Conservation (phyloP, 1,284 basidiomycete species). For the Ustilago hordei region DNA sequence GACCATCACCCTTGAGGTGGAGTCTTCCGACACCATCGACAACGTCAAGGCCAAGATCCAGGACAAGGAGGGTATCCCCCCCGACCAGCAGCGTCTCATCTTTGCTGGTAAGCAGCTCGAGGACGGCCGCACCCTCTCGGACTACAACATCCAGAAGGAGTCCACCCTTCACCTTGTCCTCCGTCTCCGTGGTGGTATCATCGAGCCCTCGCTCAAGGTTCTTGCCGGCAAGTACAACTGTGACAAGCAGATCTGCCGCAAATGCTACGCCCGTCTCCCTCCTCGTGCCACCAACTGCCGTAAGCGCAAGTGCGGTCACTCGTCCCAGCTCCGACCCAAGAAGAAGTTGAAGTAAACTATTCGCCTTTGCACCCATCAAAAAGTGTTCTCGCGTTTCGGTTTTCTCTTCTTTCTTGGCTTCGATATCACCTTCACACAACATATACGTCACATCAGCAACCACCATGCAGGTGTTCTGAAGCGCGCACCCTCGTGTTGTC, state of each 20-base stretch:
- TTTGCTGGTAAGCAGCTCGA: slow-evolving; percentile 96
- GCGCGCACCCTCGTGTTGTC: not conserved
- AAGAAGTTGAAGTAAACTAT: slow-evolving; percentile 92
- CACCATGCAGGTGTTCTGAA: not conserved
- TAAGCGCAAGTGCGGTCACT: slow-evolving; percentile 73
- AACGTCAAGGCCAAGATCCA: slow-evolving; percentile 72
- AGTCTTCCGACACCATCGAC: slow-evolving; percentile 70
- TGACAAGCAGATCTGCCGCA: slow-evolving; percentile 84
- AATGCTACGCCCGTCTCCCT: slow-evolving; percentile 99
- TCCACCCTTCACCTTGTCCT: slow-evolving; percentile 67
- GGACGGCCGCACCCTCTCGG: slow-evolving; percentile 71
- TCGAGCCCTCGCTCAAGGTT: slow-evolving; percentile 72
- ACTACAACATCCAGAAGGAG: slow-evolving; percentile 84
- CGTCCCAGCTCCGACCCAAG: slow-evolving; percentile 75
- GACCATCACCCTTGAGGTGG: slow-evolving; percentile 71
- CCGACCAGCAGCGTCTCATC: slow-evolving; percentile 97
- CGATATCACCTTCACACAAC: slow-evolving; percentile 9
- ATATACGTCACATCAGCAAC: slow-evolving; percentile 6
- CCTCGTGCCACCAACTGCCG: slow-evolving; percentile 99
- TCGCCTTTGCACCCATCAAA: slow-evolving; percentile 15
- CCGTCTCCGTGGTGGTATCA: slow-evolving; percentile 68
- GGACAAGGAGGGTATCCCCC: slow-evolving; percentile 80
- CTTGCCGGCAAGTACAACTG: slow-evolving; percentile 85
- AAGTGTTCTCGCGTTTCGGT: slow-evolving; percentile 11
- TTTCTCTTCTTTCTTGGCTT: slow-evolving; percentile 4